These are phyloP conservation scores for Rhizopus microsporus DNA, from an alignment of 371 early-diverging fungal species.

Conservation along the genomic window DNA sequence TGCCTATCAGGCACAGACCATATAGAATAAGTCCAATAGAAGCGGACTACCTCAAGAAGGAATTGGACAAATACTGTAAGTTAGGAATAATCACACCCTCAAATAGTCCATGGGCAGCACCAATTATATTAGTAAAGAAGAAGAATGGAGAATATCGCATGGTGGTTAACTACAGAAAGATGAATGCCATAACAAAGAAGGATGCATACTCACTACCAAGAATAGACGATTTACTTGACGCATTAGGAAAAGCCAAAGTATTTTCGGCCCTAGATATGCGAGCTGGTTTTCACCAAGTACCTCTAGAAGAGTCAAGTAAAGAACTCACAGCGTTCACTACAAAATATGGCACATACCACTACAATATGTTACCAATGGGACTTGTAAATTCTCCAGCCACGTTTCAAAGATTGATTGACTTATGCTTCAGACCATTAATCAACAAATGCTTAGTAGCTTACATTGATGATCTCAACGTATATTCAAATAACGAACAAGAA, in stretches of 20 bases:
- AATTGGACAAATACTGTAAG: conserved; percentile 14
- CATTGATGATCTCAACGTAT: conserved; percentile 2
- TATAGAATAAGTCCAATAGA: conserved; percentile 11
- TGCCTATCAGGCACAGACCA: conserved; percentile 8
- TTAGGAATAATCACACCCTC: conserved; percentile 23
- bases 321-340: conserved; percentile 53
- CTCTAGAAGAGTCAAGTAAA: conserved; percentile 18
- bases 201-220: conserved; percentile 43
- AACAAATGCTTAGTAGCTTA: conserved; percentile 5
- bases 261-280: conserved; percentile 16
- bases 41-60: conserved; percentile 12
- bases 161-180: conserved; percentile 27
- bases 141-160: conserved; percentile 36
- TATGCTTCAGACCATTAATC: conserved; percentile 25
- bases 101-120: conserved; percentile 27
- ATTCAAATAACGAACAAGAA: not conserved
- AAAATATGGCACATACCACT: conserved; percentile 28
- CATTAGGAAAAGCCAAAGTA: conserved; percentile 11
- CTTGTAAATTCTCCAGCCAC: conserved; percentile 33
- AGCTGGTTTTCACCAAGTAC: conserved; percentile 39
- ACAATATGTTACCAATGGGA: conserved; percentile 37
- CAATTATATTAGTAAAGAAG: conserved; percentile 48
- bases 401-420: conserved; percentile 36
- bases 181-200: conserved; percentile 39
- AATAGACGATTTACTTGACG: conserved; percentile 37